Base-by-base conservation (phyloP, 2,329 filamentous ascomycete species). In the Diaporthe sp. region DNA sequence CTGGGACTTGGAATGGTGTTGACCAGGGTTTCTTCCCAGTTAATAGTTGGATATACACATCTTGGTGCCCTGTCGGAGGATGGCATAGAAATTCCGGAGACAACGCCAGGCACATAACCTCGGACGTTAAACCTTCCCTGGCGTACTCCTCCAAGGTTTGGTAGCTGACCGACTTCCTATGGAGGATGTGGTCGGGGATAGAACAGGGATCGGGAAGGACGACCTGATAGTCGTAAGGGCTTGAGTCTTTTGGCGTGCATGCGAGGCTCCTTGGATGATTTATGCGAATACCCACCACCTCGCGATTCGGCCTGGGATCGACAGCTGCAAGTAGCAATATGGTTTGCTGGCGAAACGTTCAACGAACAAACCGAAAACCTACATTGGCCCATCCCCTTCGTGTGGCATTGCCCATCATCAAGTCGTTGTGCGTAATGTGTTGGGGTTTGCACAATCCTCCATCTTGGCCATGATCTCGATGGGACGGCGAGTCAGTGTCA, bases 301-400 rank as follows among this genome's bases (percentile, higher is more conserved):
- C 30, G 61, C 44, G 61, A 51, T 13, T 37, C 44, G 44, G 44
- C 44, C 61, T 25, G 44, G 44, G 61, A 66, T 51, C 63, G 63
- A 53, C 63, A 68, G 22, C n/a, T 17, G 19, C 44, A 25, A 66
- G 44, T 22, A 51, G 63, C 44, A 68, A 68, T 37, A 53, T 39
- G 63, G 47, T 53, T 68, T 68, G 32, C 63, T 51, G 32, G 47
- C 63, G 63, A 66, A 51, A 66, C 63, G 63, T 66, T 66, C 44
- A 25, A 66, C 63, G 30, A 66, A 27, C 30, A 66, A 44, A 9
- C 47, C 15, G 47, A 53, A 53, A 68, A 51, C 63, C 63, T 68
- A 68, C 63, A 39, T 15, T 19, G 13, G 12, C n/a, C 63, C 30
- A 53, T 68, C n/a, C 47, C 13, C n/a, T 15, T 51, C n/a, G 63